phyloP scores from a whole-genome alignment of 306 rosid species.

The Cucurbita moschata region DNA sequence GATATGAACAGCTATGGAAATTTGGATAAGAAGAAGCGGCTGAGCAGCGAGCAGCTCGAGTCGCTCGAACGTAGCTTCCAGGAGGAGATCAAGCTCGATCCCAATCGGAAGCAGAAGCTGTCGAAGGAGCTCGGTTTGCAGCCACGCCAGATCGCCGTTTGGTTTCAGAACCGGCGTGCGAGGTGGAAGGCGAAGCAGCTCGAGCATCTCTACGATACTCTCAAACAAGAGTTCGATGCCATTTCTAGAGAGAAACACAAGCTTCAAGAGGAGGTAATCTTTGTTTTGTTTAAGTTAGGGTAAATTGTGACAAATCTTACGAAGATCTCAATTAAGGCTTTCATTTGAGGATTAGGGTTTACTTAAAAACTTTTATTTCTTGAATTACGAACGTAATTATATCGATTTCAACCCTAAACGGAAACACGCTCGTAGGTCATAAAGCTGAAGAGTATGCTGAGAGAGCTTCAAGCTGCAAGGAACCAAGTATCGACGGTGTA shows the following conservation, averaged over 20 bases:
- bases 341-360: not conserved
- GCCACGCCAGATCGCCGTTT: slow-evolving; percentile 86
- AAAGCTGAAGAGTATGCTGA: slow-evolving; percentile 56
- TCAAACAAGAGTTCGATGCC: slow-evolving; percentile 59
- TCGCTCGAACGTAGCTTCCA: slow-evolving; percentile 73
- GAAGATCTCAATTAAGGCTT: not conserved
- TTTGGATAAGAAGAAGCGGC: slow-evolving; percentile 62
- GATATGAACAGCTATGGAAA: slow-evolving; percentile 3
- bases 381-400: not conserved
- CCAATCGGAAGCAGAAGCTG: slow-evolving; percentile 78
- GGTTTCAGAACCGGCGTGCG: slow-evolving; percentile 95
- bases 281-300: not conserved
- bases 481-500: slow-evolving; percentile 47
- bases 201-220: slow-evolving; percentile 68
- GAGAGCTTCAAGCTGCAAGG: slow-evolving; percentile 37
- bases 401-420: not conserved
- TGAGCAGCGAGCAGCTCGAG: slow-evolving; percentile 61
- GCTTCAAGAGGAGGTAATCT: slow-evolving; percentile 70
- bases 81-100: slow-evolving; percentile 85
- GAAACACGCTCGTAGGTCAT: slow-evolving; percentile 22
- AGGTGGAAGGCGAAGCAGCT: slow-evolving; percentile 94
- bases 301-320: not conserved
- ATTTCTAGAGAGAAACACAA: slow-evolving; percentile 57
- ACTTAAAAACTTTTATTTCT: not conserved
- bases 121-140: slow-evolving; percentile 82